Conservation (phyloP, 164 flowering plant genomes). For the Vitis amurensis region DNA sequence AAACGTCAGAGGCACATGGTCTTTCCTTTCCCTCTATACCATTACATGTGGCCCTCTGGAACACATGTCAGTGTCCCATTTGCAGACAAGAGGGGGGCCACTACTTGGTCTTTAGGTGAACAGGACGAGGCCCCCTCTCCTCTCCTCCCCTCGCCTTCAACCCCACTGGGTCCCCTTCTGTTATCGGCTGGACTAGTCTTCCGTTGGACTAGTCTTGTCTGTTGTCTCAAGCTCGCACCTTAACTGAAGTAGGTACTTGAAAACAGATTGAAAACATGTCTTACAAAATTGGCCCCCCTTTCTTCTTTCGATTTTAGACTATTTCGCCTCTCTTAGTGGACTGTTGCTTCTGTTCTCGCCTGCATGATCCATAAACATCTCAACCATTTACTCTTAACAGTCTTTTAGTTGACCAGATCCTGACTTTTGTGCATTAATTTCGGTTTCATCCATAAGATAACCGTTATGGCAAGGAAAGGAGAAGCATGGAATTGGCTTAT, state of each 20-base stretch:
- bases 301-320: background rate
- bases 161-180: slow-evolving; percentile 5
- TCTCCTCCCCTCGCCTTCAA: background rate
- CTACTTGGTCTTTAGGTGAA: background rate
- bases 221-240: slow-evolving; percentile 7
- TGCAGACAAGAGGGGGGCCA: background rate
- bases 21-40: background rate
- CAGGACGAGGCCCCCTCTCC: background rate
- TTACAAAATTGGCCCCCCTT: slow-evolving; percentile 1
- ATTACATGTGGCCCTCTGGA: background rate
- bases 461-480: no score
- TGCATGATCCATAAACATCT: no score
- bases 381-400: no score
- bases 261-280: background rate
- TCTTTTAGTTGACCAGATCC: no score
- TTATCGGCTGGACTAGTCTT: slow-evolving; percentile 1
- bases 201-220: slow-evolving; percentile 13
- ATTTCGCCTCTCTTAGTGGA: background rate
- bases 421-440: no score
- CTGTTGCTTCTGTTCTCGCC: background rate
- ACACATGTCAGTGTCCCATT: slow-evolving; percentile 18
- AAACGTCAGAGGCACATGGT: slow-evolving; percentile 4
- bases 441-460: no score
- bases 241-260: slow-evolving; percentile 1
- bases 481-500: no score